phyloP scores from a whole-genome alignment of 129 eudicot species.

The Lactuca saligna region DNA sequence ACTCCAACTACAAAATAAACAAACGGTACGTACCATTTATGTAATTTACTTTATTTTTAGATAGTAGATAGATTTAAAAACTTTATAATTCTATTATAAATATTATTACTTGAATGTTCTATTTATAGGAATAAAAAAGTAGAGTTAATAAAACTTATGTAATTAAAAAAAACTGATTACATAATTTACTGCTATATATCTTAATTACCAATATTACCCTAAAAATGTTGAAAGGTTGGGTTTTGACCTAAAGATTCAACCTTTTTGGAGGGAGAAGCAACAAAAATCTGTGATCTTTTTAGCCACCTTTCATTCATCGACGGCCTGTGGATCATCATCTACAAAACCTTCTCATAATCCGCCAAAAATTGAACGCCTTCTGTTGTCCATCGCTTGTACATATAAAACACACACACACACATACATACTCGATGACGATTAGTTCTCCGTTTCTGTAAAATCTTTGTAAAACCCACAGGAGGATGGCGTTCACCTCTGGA shows the following conservation, averaged over 20 bases:
- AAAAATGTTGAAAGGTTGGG: background rate
- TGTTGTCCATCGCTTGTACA: background rate
- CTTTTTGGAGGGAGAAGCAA: slow-evolving; percentile 12
- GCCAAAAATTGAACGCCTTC: slow-evolving; percentile 9
- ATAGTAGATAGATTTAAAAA: too few species aligned
- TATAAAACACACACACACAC: too few species aligned
- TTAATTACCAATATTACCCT: too few species aligned
- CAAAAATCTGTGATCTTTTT: background rate
- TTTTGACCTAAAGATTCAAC: slow-evolving; percentile 7
- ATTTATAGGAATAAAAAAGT: too few species aligned
- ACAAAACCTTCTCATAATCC: slow-evolving; percentile 14
- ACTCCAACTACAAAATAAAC: too few species aligned
- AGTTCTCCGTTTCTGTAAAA: slow-evolving; percentile 8
- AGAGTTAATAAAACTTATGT: too few species aligned
- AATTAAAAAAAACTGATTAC: too few species aligned
- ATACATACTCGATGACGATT: background rate
- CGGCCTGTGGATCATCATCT: background rate
- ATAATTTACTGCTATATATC: too few species aligned
- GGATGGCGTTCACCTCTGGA: slow-evolving; percentile 34
- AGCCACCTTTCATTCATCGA: background rate
- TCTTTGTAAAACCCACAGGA: slow-evolving; percentile 3
- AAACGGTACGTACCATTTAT: too few species aligned
- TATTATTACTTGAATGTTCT: too few species aligned
- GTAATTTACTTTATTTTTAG: too few species aligned
- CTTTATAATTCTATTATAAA: too few species aligned